These are phyloP conservation scores for Fusarium udum DNA, from an alignment of 2,329 filamentous ascomycete species.

Conservation along the genomic window DNA sequence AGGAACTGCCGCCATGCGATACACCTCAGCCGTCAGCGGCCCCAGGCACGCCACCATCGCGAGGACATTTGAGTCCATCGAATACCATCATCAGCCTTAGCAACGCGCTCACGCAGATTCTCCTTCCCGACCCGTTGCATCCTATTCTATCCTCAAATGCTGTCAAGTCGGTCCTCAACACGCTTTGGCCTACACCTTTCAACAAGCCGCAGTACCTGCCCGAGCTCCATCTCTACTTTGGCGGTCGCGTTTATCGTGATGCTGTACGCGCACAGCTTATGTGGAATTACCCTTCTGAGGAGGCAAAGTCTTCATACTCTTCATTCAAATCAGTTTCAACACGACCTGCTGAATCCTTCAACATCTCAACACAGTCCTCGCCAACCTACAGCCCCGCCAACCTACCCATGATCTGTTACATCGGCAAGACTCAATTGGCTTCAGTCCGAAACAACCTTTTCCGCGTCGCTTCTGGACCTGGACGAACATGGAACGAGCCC, in stretches of 20 bases:
- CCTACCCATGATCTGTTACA: slow-evolving; percentile 55
- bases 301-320: slow-evolving; percentile 39
- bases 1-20: slow-evolving; percentile 53
- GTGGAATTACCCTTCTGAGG: slow-evolving; percentile 54
- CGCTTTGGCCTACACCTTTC: slow-evolving; percentile 55
- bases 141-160: slow-evolving; percentile 52
- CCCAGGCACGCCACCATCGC: slow-evolving; percentile 49
- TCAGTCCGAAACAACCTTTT: slow-evolving; percentile 59
- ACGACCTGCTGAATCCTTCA: slow-evolving; percentile 46
- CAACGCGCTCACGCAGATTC: slow-evolving; percentile 55
- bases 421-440: slow-evolving; percentile 58
- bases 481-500: slow-evolving; percentile 54
- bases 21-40: slow-evolving; percentile 52
- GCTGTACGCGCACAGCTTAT: slow-evolving; percentile 60
- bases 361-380: slow-evolving; percentile 37
- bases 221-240: slow-evolving; percentile 62
- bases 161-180: slow-evolving; percentile 56
- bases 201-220: slow-evolving; percentile 43
- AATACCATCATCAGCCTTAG: slow-evolving; percentile 54
- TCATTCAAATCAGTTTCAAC: slow-evolving; percentile 52
- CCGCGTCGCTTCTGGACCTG: slow-evolving; percentile 55
- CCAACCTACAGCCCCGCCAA: slow-evolving; percentile 35
- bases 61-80: slow-evolving; percentile 52
- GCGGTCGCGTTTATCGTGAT: slow-evolving; percentile 54
- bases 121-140: slow-evolving; percentile 48